phyloP scores from a whole-genome alignment of 345 rosid species.

The Aquilaria yunnanensis region DNA sequence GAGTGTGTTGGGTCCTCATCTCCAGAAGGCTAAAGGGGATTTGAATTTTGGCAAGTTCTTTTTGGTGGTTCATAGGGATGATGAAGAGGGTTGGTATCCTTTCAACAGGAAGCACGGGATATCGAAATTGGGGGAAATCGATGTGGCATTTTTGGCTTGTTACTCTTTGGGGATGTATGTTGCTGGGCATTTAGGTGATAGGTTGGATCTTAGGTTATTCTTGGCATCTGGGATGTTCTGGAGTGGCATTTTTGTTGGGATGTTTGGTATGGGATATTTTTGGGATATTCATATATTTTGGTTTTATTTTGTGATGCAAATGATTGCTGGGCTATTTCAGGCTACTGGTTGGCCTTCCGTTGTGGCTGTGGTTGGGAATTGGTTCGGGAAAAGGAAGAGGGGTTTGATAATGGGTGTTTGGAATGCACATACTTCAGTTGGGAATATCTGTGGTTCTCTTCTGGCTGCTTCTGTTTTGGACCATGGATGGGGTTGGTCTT shows the following conservation, averaged over 20 bases:
- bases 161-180: conserved; percentile 82
- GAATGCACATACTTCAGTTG: conserved; percentile 96
- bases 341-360: conserved; percentile 98
- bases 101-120: conserved; percentile 66
- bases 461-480: conserved; percentile 88
- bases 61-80: not conserved
- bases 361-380: conserved; percentile 93
- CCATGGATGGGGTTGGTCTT: conserved; percentile 97
- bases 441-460: conserved; percentile 84
- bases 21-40: conserved; percentile 6
- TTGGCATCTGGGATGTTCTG: conserved; percentile 83
- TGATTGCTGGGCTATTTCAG: conserved; percentile 88
- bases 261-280: conserved; percentile 92
- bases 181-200: conserved; percentile 92
- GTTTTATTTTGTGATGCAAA: conserved; percentile 69
- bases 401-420: conserved; percentile 97
- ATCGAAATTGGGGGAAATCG: conserved; percentile 83
- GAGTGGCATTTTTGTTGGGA: conserved; percentile 79
- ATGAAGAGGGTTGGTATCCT: conserved; percentile 66
- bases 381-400: conserved; percentile 89
- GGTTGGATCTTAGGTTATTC: conserved; percentile 80
- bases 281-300: conserved; percentile 68
- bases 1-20: conserved; percentile 72
- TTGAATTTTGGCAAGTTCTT: conserved; percentile 77
- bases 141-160: conserved; percentile 84